Base-by-base conservation (phyloP, 2,329 filamentous ascomycete genomes). In the Pleurostoma richardsiae region DNA sequence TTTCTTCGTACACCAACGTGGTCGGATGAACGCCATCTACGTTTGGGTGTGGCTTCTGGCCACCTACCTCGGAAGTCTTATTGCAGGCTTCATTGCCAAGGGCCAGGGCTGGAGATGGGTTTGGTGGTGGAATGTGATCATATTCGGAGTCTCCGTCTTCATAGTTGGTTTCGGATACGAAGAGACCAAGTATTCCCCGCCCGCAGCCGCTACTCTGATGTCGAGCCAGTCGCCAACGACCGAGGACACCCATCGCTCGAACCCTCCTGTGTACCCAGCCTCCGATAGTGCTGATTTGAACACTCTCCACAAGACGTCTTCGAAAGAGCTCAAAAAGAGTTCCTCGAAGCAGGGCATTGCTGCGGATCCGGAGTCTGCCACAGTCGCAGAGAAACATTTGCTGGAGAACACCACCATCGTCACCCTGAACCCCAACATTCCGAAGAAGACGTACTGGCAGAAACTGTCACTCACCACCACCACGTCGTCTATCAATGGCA, bases 61-160 rank as follows among this genome's bases (percentile, higher is more conserved):
- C 5, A 41, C 60, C 2, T 68, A 61, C 5, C 56, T 77, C 1
- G 65, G 61, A 1, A 63, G 68, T 0, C 54, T 73, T 5, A 62
- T 64, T 27, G 57, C 70, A 6, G 69, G 70, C 19, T 72, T 66
- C 51, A 58, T 60, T 26, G 49, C 57, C 6, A 40, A 44, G 4
- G 42, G 40, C 10, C 55, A 54, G 43, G 73, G 71, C 1, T 79
- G 75, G 74, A 60, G 73, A 10, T 77, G 71, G 71, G 62, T 69
- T 1, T 77, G 66, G 65, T 75, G 71, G 71, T 76, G 64, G 63
- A 66, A 57, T 40, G 59, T 59, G 19, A 70, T 73, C 42, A 57
- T 73, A 30, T 59, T 73, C 28, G 63, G 64, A 3, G 46, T 59
- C 6, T 58, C 61, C 5, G 46, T 74, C 1, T 4, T 74, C 4